These are phyloP conservation scores for Hypoxylon sp. DNA, from an alignment of 2,329 filamentous ascomycete genomes.

Conservation along the genomic window DNA sequence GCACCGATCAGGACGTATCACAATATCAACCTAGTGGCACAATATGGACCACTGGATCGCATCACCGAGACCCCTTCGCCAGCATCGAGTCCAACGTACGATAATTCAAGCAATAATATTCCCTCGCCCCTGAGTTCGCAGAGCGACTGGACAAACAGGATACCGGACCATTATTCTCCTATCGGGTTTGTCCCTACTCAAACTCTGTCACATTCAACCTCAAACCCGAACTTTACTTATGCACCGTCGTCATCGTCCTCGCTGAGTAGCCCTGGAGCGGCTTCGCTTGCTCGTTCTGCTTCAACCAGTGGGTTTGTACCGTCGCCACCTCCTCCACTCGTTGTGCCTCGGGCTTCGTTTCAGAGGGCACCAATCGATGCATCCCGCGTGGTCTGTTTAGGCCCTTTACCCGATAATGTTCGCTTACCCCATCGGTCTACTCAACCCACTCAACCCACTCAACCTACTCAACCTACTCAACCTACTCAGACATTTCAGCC, in stretches of 20 bases:
- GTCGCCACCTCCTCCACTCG: slow-evolving; percentile 41
- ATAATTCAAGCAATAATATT: slow-evolving; percentile 58
- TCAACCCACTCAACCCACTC: slow-evolving; percentile 2
- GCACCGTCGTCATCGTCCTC: slow-evolving; percentile 47
- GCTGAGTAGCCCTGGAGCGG: slow-evolving; percentile 48
- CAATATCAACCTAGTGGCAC: slow-evolving; percentile 54
- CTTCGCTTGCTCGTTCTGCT: slow-evolving; percentile 48
- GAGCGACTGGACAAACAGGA: slow-evolving; percentile 60
- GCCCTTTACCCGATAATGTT: slow-evolving; percentile 67
- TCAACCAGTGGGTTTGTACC: slow-evolving; percentile 50
- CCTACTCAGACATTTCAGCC: slow-evolving; percentile 13
- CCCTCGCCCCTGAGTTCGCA: slow-evolving; percentile 65
- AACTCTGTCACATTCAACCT: slow-evolving; percentile 50
- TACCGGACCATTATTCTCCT: slow-evolving; percentile 61
- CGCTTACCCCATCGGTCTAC: slow-evolving; percentile 55
- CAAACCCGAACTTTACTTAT: slow-evolving; percentile 49
- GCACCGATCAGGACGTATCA: slow-evolving; percentile 55
- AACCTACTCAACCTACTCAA: too few species aligned
- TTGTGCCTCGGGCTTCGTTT: slow-evolving; percentile 55
- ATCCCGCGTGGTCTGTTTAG: slow-evolving; percentile 68
- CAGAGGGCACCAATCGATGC: slow-evolving; percentile 68
- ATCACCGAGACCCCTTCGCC: slow-evolving; percentile 52
- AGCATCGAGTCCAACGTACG: slow-evolving; percentile 55
- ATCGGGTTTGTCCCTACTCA: slow-evolving; percentile 56
- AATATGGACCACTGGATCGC: slow-evolving; percentile 56